These are phyloP conservation scores for Termitomyces sp. DNA, from an alignment of 1,284 basidiomycete genomes.

Conservation along the genomic window DNA sequence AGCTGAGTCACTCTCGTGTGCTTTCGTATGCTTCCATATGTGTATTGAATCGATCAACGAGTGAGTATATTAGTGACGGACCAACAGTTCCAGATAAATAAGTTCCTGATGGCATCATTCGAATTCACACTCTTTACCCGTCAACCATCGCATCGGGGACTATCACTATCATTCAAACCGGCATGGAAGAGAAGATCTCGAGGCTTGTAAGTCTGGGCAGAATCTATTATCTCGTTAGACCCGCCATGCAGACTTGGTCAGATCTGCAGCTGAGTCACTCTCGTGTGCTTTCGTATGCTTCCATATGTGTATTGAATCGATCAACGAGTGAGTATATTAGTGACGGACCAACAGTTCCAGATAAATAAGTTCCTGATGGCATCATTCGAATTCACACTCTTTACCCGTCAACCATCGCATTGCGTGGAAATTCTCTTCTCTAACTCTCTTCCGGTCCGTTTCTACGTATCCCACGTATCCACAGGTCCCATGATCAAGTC, in stretches of 20 bases:
- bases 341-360: neutral
- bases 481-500: neutral
- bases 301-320: too few species aligned
- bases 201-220: neutral
- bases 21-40: too few species aligned
- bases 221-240: too few species aligned
- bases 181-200: neutral
- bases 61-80: too few species aligned
- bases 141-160: neutral
- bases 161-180: too few species aligned
- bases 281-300: too few species aligned
- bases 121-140: neutral
- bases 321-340: too few species aligned
- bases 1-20: too few species aligned
- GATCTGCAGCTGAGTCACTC: too few species aligned
- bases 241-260: too few species aligned
- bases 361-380: neutral
- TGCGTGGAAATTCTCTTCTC: neutral
- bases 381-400: neutral
- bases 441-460: neutral
- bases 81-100: neutral
- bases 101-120: neutral
- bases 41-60: too few species aligned
- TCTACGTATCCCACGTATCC: neutral
- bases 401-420: neutral